Evolutionary conservation across 75 land plant species (phyloP).

Genomic region (Selaginella moellendorffii): DNA sequence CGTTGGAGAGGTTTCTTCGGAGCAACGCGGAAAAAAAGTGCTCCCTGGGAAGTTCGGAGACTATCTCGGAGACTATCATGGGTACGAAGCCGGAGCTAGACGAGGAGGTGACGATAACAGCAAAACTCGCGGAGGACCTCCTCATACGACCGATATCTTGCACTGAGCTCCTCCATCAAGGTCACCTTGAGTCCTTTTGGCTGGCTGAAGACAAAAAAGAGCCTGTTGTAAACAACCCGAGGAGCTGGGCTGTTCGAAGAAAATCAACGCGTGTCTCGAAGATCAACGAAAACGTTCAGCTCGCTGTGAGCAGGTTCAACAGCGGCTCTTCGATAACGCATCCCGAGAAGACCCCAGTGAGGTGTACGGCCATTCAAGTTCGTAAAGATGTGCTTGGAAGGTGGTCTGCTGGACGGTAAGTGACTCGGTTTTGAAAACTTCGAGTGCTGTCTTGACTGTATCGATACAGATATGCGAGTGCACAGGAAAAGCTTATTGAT

Average conservation of each 20-base stretch:
- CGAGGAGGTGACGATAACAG: constrained; percentile 41
- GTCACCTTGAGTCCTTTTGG: constrained; percentile 40
- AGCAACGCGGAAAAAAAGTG: not conserved
- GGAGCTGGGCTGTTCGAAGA: not conserved
- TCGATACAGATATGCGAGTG: constrained; percentile 47
- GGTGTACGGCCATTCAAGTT: constrained; percentile 1
- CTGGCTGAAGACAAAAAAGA: constrained; percentile 4
- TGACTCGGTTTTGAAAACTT: not conserved
- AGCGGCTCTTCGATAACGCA: not conserved
- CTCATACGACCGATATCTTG: constrained; percentile 22
- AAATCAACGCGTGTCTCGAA: not conserved
- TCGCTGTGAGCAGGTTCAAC: not conserved
- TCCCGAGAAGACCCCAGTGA: not conserved
- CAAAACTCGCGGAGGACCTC: constrained; percentile 22
- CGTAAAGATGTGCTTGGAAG: constrained; percentile 42
- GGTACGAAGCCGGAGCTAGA: constrained; percentile 31
- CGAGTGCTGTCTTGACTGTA: not conserved
- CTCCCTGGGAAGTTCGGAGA: not conserved
- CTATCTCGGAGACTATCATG: no score
- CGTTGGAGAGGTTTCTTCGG: not conserved
- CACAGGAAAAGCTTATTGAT: constrained; percentile 53
- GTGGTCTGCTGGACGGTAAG: constrained; percentile 39
- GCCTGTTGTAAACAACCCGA: not conserved
- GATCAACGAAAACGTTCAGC: not conserved
- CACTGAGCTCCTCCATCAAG: constrained; percentile 16